Conservation (phyloP, 1,139 yeast genomes). For the Nakaseomyces uthaithaninus region DNA sequence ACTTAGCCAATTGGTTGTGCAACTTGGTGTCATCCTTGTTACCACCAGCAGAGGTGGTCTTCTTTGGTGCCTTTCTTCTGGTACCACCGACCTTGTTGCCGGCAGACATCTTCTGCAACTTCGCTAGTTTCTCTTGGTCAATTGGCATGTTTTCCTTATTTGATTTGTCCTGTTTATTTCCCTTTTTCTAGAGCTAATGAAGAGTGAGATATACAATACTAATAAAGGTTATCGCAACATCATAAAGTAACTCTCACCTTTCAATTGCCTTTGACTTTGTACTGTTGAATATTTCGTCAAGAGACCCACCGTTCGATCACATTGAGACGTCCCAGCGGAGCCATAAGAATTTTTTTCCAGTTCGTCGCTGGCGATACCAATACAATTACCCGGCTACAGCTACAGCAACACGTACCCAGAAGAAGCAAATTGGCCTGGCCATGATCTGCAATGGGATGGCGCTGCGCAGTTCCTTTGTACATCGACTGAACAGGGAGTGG, state of each 20-base stretch:
- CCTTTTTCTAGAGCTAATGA: too few relatives aligned
- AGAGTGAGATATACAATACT: too few relatives aligned
- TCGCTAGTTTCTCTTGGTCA: slow-evolving; percentile 82
- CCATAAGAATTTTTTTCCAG: background rate
- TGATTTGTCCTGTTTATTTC: background rate
- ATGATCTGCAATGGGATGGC: too few relatives aligned
- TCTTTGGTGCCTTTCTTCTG: slow-evolving; percentile 72
- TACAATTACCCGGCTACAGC: background rate
- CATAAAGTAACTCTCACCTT: too few relatives aligned
- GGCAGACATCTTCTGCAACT: slow-evolving; percentile 64
- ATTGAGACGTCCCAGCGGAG: slow-evolving; percentile 6
- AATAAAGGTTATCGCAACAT: too few relatives aligned
- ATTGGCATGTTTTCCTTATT: slow-evolving; percentile 48
- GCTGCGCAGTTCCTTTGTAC: too few relatives aligned
- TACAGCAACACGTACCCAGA: too few relatives aligned
- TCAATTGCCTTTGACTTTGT: too few relatives aligned
- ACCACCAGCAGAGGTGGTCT: slow-evolving; percentile 34
- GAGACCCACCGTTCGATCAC: too few relatives aligned
- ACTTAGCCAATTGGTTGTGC: slow-evolving; percentile 81
- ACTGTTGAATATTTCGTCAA: too few relatives aligned
- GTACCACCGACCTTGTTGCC: slow-evolving; percentile 79
- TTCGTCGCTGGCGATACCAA: background rate
- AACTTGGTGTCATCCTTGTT: slow-evolving; percentile 78
- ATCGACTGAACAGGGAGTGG: too few relatives aligned
- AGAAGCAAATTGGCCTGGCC: too few relatives aligned